Evolutionary conservation across 345 rosid species (phyloP), one percentile per base, ranked within the genome.

Genomic region (Conringia planisiliqua): DNA sequence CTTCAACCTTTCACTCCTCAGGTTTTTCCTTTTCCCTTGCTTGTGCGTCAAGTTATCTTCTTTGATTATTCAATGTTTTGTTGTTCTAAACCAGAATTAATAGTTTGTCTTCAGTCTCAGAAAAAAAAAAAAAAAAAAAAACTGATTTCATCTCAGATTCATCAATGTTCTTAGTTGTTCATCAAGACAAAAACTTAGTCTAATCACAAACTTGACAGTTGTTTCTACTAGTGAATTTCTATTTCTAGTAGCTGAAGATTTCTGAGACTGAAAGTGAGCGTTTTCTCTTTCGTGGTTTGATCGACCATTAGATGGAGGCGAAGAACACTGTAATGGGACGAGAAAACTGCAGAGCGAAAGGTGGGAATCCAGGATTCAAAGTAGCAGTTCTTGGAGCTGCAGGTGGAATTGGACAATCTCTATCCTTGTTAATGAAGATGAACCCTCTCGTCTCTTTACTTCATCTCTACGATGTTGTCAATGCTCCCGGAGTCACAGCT

Each of bases 351-450:
- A 71, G 90, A 61, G 89, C 92, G 0, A 89, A 86, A 86, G 90
- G 92, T 7, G 95, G 92, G 32, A 84, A 90, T 11, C 79, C 88
- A 9, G 92, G 95, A 43, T 87, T 89, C 85, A 90, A 90, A 52
- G 92, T 87, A 65, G 96, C 92, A 13, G 82, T 90, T 61, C 81
- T 90, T 74, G 96, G 92, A 72, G 95, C 95, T 36, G 92, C 95
- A 9, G 92, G 95, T 74, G 95, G 91, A 51, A 87, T 86, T 68
- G 96, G 96, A 50, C 96, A 90, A 32, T 79, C 96, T 27, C 84
- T 88, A 66, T 73, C 92, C 16, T 58, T 90, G 86, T 66, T 88
- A 10, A 85, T 90, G 89, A 90, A 90, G 54, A 86, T 84, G 85
- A 86, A 88, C 79, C 97, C 96, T 11, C 83, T 90, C 67, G 94